phyloP scores from a whole-genome alignment of 2,329 filamentous ascomycete genomes.

The Waltergamsia citrina region DNA sequence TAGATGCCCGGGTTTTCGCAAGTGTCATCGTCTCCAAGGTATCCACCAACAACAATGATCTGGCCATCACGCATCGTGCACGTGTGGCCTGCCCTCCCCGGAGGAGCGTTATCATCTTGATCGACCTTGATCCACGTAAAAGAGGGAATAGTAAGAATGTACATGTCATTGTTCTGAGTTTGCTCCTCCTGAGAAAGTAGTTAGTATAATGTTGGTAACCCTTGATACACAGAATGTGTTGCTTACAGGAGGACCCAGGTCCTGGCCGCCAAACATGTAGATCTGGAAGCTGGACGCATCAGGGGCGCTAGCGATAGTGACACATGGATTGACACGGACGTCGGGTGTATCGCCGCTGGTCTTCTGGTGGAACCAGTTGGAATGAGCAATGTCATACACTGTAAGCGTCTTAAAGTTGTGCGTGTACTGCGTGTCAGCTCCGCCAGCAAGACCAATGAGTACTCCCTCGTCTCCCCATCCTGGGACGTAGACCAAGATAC shows the following conservation, averaged over 20 bases:
- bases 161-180: conserved; percentile 54
- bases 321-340: conserved; percentile 49
- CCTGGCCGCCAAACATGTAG: conserved; percentile 71
- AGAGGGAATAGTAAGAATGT: conserved; percentile 50
- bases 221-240: not conserved
- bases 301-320: conserved; percentile 50
- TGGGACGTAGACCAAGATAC: conserved; percentile 62
- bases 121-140: conserved; percentile 55
- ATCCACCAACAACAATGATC: conserved; percentile 55
- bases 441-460: conserved; percentile 62
- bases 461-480: conserved; percentile 65
- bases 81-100: conserved; percentile 31
- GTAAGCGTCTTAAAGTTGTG: conserved; percentile 45
- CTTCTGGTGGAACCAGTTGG: conserved; percentile 50
- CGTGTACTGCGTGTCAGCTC: conserved; percentile 60
- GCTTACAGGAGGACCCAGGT: conserved; percentile 51
- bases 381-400: conserved; percentile 55
- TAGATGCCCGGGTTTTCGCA: conserved; percentile 54
- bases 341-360: conserved; percentile 43
- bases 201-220: conserved; percentile 7
- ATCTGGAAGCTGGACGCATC: conserved; percentile 70
- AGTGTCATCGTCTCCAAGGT: conserved; percentile 34
- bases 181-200: conserved; percentile 26
- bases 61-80: conserved; percentile 50
- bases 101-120: conserved; percentile 45